Conservation (phyloP, 2,329 filamentous ascomycete species). For the Ophiocordyceps camponoti-floridani region DNA sequence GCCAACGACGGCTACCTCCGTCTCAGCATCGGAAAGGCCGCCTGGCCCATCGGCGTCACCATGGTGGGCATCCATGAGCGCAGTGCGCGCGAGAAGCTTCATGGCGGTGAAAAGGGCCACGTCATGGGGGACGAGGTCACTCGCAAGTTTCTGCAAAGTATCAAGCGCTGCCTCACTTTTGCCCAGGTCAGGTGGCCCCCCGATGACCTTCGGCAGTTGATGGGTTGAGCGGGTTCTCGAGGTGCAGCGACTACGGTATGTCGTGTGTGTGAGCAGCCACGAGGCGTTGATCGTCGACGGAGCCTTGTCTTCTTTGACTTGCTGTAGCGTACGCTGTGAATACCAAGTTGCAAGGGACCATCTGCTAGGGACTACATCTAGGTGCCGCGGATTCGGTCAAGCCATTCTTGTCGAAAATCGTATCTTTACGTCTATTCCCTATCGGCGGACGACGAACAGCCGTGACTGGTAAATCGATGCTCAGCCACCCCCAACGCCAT, state of each 20-base stretch:
- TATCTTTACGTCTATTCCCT: too few relatives aligned
- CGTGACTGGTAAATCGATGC: neutral
- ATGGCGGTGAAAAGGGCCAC: constrained; percentile 74
- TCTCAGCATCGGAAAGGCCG: constrained; percentile 87
- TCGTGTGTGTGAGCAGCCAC: too few relatives aligned
- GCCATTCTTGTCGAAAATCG: neutral
- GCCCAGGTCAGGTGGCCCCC: constrained; percentile 94
- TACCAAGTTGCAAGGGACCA: neutral
- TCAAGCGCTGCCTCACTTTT: constrained; percentile 92
- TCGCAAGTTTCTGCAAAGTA: constrained; percentile 90
- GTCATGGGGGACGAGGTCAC: constrained; percentile 96
- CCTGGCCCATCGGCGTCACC: constrained; percentile 97
- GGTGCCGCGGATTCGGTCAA: neutral
- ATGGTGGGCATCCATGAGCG: constrained; percentile 99
- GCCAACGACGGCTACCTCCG: constrained; percentile 90
- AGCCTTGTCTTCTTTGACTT: neutral
- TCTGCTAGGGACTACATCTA: neutral
- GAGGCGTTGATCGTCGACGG: too few relatives aligned
- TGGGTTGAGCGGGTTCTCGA: constrained; percentile 39
- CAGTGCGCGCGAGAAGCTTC: constrained; percentile 85
- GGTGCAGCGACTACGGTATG: too few relatives aligned
- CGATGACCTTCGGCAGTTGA: constrained; percentile 78
- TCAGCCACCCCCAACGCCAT: neutral
- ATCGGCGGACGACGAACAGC: neutral
- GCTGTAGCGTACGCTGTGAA: neutral